phyloP scores from a whole-genome alignment of 1,284 basidiomycete genomes.

The Marasmius tenuissimus region DNA sequence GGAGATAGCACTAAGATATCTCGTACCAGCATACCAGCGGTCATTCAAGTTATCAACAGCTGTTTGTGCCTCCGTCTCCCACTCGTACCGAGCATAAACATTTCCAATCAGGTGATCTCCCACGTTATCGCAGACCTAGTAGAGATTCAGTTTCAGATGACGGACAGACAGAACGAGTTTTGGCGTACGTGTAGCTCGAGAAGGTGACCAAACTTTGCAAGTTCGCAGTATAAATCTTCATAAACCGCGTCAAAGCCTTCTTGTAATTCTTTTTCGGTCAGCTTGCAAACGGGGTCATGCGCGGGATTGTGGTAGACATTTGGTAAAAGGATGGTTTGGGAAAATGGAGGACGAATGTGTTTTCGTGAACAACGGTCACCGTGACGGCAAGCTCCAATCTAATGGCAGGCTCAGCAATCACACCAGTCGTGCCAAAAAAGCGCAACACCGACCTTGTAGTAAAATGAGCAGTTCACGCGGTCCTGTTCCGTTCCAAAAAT shows the following conservation, averaged over 20 bases:
- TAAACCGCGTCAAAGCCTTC: constrained; percentile 97
- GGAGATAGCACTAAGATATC: constrained; percentile 2
- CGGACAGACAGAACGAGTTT: neutral
- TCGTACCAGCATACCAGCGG: constrained; percentile 94
- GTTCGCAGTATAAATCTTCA: constrained; percentile 91
- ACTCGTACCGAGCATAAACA: constrained; percentile 97
- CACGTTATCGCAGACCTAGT: constrained; percentile 96
- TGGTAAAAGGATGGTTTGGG: constrained; percentile 95
- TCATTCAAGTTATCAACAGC: constrained; percentile 95
- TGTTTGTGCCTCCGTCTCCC: constrained; percentile 95
- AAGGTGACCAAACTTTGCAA: constrained; percentile 93
- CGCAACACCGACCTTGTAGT: constrained; percentile 74
- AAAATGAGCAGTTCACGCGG: constrained; percentile 93
- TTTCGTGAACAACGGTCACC: constrained; percentile 97
- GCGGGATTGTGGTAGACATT: constrained; percentile 99
- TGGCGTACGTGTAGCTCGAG: constrained; percentile 87
- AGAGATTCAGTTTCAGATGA: neutral
- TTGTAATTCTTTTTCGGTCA: constrained; percentile 87
- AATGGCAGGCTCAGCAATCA: constrained; percentile 9
- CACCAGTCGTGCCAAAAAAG: constrained; percentile 1
- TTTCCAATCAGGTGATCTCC: constrained; percentile 99
- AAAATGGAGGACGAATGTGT: constrained; percentile 96
- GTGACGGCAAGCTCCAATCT: constrained; percentile 95
- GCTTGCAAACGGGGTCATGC: constrained; percentile 86
- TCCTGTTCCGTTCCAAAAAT: constrained; percentile 91